Evolutionary conservation across 2,329 filamentous ascomycete species (phyloP).

Genomic region (Aspergillus tubingensis): DNA sequence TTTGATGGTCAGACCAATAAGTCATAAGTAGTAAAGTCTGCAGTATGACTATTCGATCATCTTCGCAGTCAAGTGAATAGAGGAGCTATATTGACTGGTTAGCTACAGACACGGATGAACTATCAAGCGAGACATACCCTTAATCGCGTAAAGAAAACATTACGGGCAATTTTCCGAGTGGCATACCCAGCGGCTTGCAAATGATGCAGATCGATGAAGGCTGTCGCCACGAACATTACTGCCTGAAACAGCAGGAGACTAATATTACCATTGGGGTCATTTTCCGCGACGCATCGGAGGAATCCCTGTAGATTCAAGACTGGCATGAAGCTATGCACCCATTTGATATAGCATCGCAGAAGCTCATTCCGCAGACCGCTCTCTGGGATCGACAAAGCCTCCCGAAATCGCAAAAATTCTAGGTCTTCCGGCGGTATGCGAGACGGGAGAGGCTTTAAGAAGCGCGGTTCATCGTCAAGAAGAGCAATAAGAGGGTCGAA

Average conservation of each 20-base stretch:
- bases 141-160: constrained; percentile 79
- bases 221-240: constrained; percentile 87
- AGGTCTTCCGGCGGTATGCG: constrained; percentile 77
- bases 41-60: constrained; percentile 78
- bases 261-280: constrained; percentile 68
- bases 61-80: constrained; percentile 89
- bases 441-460: constrained; percentile 73
- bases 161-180: constrained; percentile 74
- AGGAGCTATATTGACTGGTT: constrained; percentile 59
- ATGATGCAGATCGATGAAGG: constrained; percentile 75
- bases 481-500: constrained; percentile 42
- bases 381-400: constrained; percentile 72
- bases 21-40: constrained; percentile 86
- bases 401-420: constrained; percentile 75
- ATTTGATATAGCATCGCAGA: constrained; percentile 76
- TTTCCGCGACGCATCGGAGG: constrained; percentile 56
- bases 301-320: constrained; percentile 67
- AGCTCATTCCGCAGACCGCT: constrained; percentile 71
- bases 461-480: constrained; percentile 53
- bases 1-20: constrained; percentile 90
- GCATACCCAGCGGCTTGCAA: constrained; percentile 73
- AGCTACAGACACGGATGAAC: background rate
- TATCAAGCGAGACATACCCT: constrained; percentile 55
- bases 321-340: constrained; percentile 88
- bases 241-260: constrained; percentile 86